phyloP scores from a whole-genome alignment of 176 grass and related monocot genomes.

The Chrysopogon serrulatus region DNA sequence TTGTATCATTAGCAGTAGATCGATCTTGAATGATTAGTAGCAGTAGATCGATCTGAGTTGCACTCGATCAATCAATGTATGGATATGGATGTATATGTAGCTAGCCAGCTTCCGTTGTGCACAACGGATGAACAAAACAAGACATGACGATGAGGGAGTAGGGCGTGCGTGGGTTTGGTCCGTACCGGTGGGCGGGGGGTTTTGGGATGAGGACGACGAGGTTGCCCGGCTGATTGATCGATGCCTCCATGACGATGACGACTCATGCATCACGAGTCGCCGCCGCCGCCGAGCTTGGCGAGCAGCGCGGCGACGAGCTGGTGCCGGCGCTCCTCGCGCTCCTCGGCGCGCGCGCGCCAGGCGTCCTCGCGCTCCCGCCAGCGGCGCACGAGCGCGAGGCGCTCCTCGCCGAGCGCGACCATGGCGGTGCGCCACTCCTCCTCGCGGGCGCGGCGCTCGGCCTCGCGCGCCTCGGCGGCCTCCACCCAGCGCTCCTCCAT shows the following conservation, averaged over 20 bases:
- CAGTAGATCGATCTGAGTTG: background rate
- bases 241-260: background rate
- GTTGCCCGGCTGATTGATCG: background rate
- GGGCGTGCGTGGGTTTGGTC: background rate
- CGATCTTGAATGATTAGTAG: too few relatives aligned
- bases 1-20: background rate
- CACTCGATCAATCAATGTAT: background rate
- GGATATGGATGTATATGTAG: background rate
- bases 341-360: slow-evolving; percentile 60
- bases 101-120: background rate
- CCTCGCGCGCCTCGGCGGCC: slow-evolving; percentile 70
- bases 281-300: slow-evolving; percentile 55
- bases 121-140: background rate
- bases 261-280: slow-evolving; percentile 9
- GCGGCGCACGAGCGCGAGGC: slow-evolving; percentile 50
- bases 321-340: slow-evolving; percentile 69
- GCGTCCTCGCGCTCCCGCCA: slow-evolving; percentile 85
- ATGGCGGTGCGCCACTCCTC: slow-evolving; percentile 79
- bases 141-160: background rate
- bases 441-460: slow-evolving; percentile 59
- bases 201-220: background rate
- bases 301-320: slow-evolving; percentile 60
- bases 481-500: slow-evolving; percentile 86
- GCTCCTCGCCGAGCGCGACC: slow-evolving; percentile 71
- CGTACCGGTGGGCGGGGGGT: slow-evolving; percentile 22